Conservation (phyloP, 2,329 filamentous ascomycete genomes). For the Tolypocladium guangdongense region DNA sequence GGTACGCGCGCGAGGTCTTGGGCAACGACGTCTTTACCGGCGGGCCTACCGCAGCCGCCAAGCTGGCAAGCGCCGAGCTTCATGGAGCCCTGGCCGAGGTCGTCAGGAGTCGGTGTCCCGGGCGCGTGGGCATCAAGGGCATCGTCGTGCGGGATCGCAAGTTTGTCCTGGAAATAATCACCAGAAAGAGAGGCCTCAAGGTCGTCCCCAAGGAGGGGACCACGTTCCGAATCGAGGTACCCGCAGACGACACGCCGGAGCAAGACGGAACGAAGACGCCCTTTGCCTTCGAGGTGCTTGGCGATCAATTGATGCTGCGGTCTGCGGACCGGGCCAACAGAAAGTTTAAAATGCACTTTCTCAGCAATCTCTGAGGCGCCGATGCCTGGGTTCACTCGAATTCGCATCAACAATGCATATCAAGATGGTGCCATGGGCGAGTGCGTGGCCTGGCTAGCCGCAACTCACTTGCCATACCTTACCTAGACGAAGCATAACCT, state of each 20-base stretch:
- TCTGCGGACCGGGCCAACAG: slow-evolving; percentile 77
- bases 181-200: slow-evolving; percentile 58
- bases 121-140: slow-evolving; percentile 71
- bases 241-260: slow-evolving; percentile 17
- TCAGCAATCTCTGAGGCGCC: slow-evolving; percentile 54
- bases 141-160: slow-evolving; percentile 85
- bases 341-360: slow-evolving; percentile 82
- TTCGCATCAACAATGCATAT: no score
- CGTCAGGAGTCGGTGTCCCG: slow-evolving; percentile 67
- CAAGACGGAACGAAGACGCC: slow-evolving; percentile 8
- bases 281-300: slow-evolving; percentile 75
- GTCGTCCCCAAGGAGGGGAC: slow-evolving; percentile 83
- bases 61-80: slow-evolving; percentile 78
- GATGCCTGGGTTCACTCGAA: no score
- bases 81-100: slow-evolving; percentile 81
- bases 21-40: slow-evolving; percentile 48
- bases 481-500: background rate
- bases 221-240: slow-evolving; percentile 67
- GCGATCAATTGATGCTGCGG: slow-evolving; percentile 74
- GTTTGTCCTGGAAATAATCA: slow-evolving; percentile 78
- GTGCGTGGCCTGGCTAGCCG: no score
- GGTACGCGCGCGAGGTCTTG: slow-evolving; percentile 75
- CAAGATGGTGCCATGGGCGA: no score
- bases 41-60: slow-evolving; percentile 52
- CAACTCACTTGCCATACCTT: no score